A percentile compares a stretch with the other conserved stretches of the same genome.
phyloP scores from a whole-genome alignment of 31 red algal species.

The Odonthalia washingtoniensis region DNA sequence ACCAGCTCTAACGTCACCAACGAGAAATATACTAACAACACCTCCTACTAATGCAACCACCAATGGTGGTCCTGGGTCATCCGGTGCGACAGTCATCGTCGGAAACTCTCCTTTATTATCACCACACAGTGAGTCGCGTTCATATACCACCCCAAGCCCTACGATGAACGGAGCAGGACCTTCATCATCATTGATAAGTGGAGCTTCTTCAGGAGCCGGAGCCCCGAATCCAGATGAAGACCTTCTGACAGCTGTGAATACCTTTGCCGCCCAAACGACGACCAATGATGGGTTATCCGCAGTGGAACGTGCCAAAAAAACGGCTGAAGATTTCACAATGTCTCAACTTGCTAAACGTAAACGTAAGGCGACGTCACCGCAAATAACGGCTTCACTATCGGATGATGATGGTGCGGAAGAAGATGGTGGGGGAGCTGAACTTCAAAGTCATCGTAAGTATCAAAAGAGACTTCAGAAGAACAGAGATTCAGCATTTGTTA shows the following conservation, averaged over 20 bases:
- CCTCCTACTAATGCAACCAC: not conserved
- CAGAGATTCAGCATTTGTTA: slow-evolving; percentile 60
- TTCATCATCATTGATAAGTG: not conserved
- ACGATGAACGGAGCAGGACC: not conserved
- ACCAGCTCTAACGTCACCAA: too few relatives aligned
- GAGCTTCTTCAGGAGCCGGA: not conserved
- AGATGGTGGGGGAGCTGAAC: not conserved
- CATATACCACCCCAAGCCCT: not conserved
- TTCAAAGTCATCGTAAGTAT: slow-evolving; percentile 31
- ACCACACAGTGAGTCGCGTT: not conserved
- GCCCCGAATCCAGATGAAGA: not conserved
- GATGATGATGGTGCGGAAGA: slow-evolving; percentile 18
- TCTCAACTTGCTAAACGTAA: not conserved
- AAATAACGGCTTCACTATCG: not conserved
- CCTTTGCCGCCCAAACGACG: not conserved
- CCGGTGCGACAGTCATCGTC: not conserved
- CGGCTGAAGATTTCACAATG: slow-evolving; percentile 24
- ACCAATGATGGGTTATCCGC: slow-evolving; percentile 5
- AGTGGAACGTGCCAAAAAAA: slow-evolving; percentile 10
- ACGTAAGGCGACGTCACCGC: slow-evolving; percentile 20
- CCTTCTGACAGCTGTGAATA: not conserved
- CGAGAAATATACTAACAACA: not conserved
- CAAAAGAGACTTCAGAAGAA: slow-evolving; percentile 70
- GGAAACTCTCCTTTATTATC: not conserved
- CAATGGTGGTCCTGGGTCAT: not conserved